A percentile compares a stretch with the other conserved stretches of the same genome.
Conservation (phyloP, 768 basidiomycete species). For the Infundibulicybe gibba region DNA sequence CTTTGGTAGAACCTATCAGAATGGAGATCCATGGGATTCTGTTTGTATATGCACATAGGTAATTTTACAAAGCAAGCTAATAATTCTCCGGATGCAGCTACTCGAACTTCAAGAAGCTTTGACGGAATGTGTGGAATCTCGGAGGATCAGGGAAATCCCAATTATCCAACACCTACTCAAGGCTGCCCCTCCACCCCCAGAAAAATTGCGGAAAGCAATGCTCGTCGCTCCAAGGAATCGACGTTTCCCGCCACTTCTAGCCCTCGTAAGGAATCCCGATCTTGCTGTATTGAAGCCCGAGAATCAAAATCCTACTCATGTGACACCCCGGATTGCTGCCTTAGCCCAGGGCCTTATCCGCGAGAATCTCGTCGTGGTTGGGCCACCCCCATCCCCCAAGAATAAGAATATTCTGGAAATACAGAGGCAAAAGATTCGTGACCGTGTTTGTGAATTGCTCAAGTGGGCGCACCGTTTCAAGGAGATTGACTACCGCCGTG, state of each 20-base stretch:
- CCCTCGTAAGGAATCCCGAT: slow-evolving; percentile 45
- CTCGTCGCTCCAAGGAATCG: slow-evolving; percentile 3
- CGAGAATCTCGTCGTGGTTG: slow-evolving; percentile 54
- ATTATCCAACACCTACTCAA: slow-evolving; percentile 22
- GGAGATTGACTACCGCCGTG: slow-evolving; percentile 20
- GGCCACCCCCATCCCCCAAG: slow-evolving; percentile 29
- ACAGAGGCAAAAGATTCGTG: slow-evolving; percentile 18
- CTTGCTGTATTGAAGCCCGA: slow-evolving; percentile 51
- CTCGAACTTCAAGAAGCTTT: slow-evolving; percentile 25
- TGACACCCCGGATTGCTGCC: slow-evolving; percentile 55
- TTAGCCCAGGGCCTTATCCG: slow-evolving; percentile 50
- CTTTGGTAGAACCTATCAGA: slow-evolving; percentile 28
- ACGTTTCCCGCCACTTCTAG: slow-evolving; percentile 12
- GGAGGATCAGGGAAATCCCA: slow-evolving; percentile 15
- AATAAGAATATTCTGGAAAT: slow-evolving; percentile 21
- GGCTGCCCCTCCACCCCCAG: slow-evolving; percentile 8
- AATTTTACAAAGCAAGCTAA: not conserved
- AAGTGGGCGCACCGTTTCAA: slow-evolving; percentile 18
- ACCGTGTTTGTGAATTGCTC: slow-evolving; percentile 24
- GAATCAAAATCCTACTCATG: slow-evolving; percentile 53
- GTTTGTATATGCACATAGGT: slow-evolving; percentile 13
- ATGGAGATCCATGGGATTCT: slow-evolving; percentile 26
- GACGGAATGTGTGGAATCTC: slow-evolving; percentile 14
- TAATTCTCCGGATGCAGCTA: slow-evolving; percentile 14
- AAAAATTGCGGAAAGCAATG: slow-evolving; percentile 4